Conservation (phyloP, 306 rosid species). For the Sophora flavescens region DNA sequence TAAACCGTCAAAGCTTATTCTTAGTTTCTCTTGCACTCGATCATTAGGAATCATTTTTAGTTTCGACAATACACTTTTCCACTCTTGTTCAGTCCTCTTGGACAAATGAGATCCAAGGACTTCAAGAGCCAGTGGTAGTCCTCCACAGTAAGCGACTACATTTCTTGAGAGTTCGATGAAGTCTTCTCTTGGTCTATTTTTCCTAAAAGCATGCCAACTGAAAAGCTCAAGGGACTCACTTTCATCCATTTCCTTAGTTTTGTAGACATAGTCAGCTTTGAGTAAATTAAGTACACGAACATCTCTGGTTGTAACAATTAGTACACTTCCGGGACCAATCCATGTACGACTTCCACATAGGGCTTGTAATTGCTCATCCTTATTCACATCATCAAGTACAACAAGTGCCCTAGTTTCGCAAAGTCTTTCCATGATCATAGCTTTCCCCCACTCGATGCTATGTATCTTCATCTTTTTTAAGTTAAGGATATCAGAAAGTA, state of each 20-base stretch:
- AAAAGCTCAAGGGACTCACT: constrained; percentile 42
- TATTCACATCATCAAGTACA: constrained; percentile 41
- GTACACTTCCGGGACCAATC: constrained; percentile 43
- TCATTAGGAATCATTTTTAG: constrained; percentile 40
- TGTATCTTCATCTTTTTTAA: constrained; percentile 15
- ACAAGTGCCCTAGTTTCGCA: neutral
- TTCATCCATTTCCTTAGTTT: neutral
- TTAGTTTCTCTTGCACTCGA: constrained; percentile 40
- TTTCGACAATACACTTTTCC: constrained; percentile 46
- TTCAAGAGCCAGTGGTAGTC: constrained; percentile 57
- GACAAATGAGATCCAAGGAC: constrained; percentile 49
- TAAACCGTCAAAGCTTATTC: constrained; percentile 40
- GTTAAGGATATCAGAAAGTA: constrained; percentile 10
- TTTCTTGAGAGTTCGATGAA: constrained; percentile 13
- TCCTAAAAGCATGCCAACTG: constrained; percentile 47
- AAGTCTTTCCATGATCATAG: constrained; percentile 12
- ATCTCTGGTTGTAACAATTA: constrained; percentile 47
- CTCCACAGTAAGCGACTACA: constrained; percentile 38
- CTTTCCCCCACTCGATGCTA: neutral
- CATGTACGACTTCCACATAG: neutral
- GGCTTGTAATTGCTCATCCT: neutral
- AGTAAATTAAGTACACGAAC: neutral
- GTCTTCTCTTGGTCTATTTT: neutral
- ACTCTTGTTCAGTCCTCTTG: constrained; percentile 26
- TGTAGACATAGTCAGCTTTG: neutral